Evolutionary conservation across 495 filamentous ascomycete species (phyloP).

Genomic region (Cercophora sp.): DNA sequence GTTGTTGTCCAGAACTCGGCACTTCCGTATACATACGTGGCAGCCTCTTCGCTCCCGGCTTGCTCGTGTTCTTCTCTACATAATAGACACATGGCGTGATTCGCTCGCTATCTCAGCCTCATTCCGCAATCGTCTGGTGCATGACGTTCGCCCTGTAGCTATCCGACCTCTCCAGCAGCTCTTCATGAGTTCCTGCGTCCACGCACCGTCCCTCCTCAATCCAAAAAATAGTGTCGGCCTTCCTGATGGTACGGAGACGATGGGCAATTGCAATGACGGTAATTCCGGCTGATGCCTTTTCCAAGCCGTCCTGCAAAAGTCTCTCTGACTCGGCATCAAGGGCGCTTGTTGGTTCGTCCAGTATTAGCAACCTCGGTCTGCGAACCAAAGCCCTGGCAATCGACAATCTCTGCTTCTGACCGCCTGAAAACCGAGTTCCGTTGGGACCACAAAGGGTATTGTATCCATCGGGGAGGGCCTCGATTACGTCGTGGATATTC

Average conservation of each 20-base stretch:
- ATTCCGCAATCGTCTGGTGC: conserved; percentile 30
- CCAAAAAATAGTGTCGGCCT: conserved; percentile 72
- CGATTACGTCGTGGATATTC: conserved; percentile 57
- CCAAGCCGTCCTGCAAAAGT: conserved; percentile 67
- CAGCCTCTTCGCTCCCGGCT: too few species aligned
- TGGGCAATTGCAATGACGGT: conserved; percentile 86
- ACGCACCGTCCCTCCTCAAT: conserved; percentile 64
- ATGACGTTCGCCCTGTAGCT: conserved; percentile 55
- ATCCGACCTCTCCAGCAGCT: conserved; percentile 56
- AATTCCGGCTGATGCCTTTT: conserved; percentile 62
- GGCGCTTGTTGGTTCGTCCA: conserved; percentile 83
- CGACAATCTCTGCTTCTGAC: conserved; percentile 64
- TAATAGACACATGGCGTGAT: background rate
- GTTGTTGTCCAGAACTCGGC: too few species aligned
- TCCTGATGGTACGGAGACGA: conserved; percentile 67
- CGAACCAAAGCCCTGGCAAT: conserved; percentile 77
- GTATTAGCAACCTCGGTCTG: conserved; percentile 73
- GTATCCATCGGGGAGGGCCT: conserved; percentile 43
- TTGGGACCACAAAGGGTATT: conserved; percentile 42
- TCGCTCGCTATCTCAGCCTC: background rate
- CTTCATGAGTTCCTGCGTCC: conserved; percentile 64
- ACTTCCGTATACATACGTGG: too few species aligned
- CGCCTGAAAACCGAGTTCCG: conserved; percentile 49
- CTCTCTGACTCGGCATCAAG: conserved; percentile 70
- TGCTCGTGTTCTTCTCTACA: background rate